Evolutionary conservation across 495 filamentous ascomycete genomes (phyloP), one percentile per base, ranked within the genome.

Genomic region (Pyronema omphalodes): DNA sequence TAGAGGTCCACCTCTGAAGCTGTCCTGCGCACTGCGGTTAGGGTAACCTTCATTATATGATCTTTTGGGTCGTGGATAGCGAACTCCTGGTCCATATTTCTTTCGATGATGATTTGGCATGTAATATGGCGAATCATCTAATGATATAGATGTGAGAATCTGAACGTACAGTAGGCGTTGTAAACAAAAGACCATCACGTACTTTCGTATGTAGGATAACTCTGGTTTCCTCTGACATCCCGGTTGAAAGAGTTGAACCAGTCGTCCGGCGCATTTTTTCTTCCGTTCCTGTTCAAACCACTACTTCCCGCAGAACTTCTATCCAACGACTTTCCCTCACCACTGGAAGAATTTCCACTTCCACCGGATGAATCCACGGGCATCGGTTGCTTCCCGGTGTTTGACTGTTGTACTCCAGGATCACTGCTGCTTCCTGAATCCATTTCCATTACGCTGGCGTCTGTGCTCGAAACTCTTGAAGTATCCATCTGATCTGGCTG

Each of bases 111-210:
- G 36, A 53, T 56, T 58, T 12, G 62, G 54, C 8, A 65, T 54
- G 51, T 59, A 65, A 52, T 65, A 65, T 43, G 62, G 62, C 37
- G 59, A 58, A 49, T 62, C 62, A 52, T 65, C 62, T 65, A 62
- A 29, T 29, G 62, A 53, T 11, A 12, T 12, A 47, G 44, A 12
- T 50, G 47, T 50, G 36, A 50, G 47, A 50, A 35, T 50, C n/a
- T 52, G 14, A 33, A 34, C 11, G 2, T 34, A 29, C 18, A 36
- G 7, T 4, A 29, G 23, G 9, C n/a, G 50, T 34, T 52, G 50
- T 40, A 18, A 40, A 43, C 23, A 50, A 19, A 50, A 36, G 47
- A 35, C 47, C 39, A 36, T 52, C 41, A 39, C 48, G 40, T 59
- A 65, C 62, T 61, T 57, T 65, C 62, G 53, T 62, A 61, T 37